phyloP scores from a whole-genome alignment of 805 yeast genomes.

The Lachancea nothofagi region DNA sequence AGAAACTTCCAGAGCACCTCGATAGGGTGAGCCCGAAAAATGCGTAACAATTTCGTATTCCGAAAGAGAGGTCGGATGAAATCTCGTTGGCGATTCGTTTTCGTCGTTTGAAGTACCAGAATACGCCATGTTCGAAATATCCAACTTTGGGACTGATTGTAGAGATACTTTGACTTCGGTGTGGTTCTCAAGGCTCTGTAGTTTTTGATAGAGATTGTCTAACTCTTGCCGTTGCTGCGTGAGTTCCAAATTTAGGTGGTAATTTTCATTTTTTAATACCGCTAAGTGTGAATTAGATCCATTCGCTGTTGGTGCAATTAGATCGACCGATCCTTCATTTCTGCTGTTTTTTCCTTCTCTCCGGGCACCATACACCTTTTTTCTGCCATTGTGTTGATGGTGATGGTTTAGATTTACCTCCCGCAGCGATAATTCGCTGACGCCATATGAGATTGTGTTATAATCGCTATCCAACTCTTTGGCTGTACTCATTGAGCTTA shows the following conservation, averaged over 20 bases:
- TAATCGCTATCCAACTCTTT: constrained; percentile 4
- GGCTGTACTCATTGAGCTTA: not conserved
- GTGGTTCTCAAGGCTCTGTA: not conserved
- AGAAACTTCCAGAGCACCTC: constrained; percentile 9
- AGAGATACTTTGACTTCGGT: not conserved
- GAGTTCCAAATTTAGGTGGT: constrained; percentile 21
- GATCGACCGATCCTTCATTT: not conserved
- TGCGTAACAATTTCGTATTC: constrained; percentile 15
- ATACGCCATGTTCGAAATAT: not conserved
- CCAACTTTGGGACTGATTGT: not conserved
- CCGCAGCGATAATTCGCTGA: constrained; percentile 4
- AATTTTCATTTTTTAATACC: constrained; percentile 21
- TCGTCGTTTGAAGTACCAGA: not conserved
- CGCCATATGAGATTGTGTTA: not conserved
- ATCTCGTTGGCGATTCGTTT: constrained; percentile 1
- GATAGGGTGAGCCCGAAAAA: constrained; percentile 22
- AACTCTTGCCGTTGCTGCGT: constrained; percentile 21
- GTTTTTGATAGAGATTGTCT: not conserved
- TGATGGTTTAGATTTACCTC: constrained; percentile 1
- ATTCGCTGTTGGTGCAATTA: not conserved
- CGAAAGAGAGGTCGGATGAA: not conserved
- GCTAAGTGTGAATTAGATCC: constrained; percentile 1
- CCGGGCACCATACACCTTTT: not conserved
- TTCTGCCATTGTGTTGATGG: not conserved
- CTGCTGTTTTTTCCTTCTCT: not conserved